phyloP scores from a whole-genome alignment of 257 asterid species.

The Solanum clarkiae region DNA sequence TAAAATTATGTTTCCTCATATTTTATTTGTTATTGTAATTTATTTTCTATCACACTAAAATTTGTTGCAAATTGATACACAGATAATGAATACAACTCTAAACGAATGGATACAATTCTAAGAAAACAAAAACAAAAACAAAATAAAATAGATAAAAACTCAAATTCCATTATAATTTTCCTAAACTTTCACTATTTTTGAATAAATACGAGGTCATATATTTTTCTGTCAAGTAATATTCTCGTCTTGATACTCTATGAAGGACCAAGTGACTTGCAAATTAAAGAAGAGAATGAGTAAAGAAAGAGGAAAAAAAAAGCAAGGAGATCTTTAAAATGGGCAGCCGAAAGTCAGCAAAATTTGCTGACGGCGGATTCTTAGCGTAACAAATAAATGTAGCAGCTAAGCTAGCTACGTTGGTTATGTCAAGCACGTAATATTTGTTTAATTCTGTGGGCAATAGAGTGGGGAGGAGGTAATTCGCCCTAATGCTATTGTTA shows the following conservation, averaged over 20 bases:
- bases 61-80: too few species aligned
- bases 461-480: background rate
- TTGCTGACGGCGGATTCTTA: slow-evolving; percentile 17
- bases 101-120: background rate
- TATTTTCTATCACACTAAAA: too few species aligned
- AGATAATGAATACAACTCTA: too few species aligned
- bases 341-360: slow-evolving; percentile 1
- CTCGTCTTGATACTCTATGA: background rate
- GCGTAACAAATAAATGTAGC: slow-evolving; percentile 15
- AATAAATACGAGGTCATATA: background rate
- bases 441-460: background rate
- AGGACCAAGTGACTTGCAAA: background rate
- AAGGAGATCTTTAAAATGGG: background rate
- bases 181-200: too few species aligned
- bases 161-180: too few species aligned
- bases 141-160: background rate
- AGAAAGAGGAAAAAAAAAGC: background rate
- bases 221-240: background rate
- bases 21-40: too few species aligned
- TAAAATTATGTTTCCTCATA: too few species aligned
- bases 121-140: background rate
- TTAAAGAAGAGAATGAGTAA: background rate
- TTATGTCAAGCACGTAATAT: slow-evolving; percentile 21
- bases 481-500: background rate
- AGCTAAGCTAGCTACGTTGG: background rate